Evolutionary conservation across 768 basidiomycete species (phyloP).

Genomic region (Mycena galericulata): DNA sequence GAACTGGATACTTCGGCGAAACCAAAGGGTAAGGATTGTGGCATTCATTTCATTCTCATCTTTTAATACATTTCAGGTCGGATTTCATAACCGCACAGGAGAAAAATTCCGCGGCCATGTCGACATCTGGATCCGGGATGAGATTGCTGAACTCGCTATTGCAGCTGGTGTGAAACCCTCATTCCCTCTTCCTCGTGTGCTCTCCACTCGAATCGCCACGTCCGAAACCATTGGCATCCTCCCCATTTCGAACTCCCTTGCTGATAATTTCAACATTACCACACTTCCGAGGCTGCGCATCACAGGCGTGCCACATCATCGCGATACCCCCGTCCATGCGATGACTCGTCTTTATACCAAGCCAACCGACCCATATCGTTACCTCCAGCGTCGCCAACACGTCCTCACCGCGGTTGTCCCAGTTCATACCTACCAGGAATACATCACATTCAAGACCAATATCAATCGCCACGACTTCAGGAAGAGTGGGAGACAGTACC

Average conservation of each 20-base stretch:
- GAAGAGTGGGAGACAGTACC: background rate
- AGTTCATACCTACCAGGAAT: conserved; percentile 3
- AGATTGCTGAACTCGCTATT: conserved; percentile 1
- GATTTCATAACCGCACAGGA: conserved; percentile 9
- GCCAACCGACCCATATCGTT: background rate
- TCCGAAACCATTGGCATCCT: conserved; percentile 11
- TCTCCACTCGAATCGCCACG: background rate
- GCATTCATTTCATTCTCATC: background rate
- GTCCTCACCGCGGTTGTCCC: background rate
- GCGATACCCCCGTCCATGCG: background rate
- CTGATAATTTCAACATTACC: background rate
- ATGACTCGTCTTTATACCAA: conserved; percentile 1
- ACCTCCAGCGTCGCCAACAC: background rate
- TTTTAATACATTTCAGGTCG: background rate
- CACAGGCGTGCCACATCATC: background rate
- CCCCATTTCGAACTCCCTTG: background rate
- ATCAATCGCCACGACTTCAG: background rate
- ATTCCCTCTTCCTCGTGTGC: conserved; percentile 1
- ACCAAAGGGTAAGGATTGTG: background rate
- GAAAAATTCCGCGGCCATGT: background rate
- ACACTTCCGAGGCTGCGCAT: background rate
- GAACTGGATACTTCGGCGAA: conserved; percentile 21
- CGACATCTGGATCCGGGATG: background rate
- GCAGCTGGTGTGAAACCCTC: background rate
- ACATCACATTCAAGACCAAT: background rate